Evolutionary conservation across 148 eudicot species (phyloP).

Genomic region (Bassia scoparia): DNA sequence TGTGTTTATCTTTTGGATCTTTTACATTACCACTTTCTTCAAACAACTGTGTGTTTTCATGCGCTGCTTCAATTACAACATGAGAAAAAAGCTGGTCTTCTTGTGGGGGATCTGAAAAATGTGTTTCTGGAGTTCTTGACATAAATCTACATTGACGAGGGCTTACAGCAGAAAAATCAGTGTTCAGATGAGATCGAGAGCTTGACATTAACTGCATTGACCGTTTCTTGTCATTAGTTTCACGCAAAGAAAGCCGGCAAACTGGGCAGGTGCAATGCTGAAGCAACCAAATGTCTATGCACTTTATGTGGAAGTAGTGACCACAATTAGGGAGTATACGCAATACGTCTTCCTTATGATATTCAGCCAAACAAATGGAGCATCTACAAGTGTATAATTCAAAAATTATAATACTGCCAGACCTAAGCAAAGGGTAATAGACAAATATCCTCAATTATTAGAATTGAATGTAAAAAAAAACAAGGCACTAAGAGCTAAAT

Average conservation of each 20-base stretch:
- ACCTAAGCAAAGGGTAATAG: background rate
- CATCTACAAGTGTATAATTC: slow-evolving; percentile 44
- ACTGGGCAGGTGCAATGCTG: slow-evolving; percentile 91
- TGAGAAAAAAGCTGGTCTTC: slow-evolving; percentile 30
- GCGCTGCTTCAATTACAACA: slow-evolving; percentile 24
- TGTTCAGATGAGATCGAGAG: slow-evolving; percentile 43
- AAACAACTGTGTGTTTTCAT: slow-evolving; percentile 25
- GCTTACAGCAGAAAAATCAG: slow-evolving; percentile 28
- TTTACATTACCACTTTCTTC: slow-evolving; percentile 29
- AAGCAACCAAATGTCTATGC: slow-evolving; percentile 84
- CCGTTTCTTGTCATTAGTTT: slow-evolving; percentile 55
- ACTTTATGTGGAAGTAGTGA: slow-evolving; percentile 67
- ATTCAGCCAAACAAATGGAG: slow-evolving; percentile 74
- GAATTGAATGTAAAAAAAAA: background rate
- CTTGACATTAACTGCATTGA: slow-evolving; percentile 70
- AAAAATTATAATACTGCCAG: background rate
- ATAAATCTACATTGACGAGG: slow-evolving; percentile 35
- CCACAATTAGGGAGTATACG: slow-evolving; percentile 77
- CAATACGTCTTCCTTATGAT: slow-evolving; percentile 58
- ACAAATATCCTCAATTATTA: background rate
- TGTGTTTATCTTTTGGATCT: slow-evolving; percentile 33
- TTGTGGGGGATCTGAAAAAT: slow-evolving; percentile 27
- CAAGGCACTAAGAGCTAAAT: background rate
- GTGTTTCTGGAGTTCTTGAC: slow-evolving; percentile 33
- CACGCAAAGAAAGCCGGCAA: slow-evolving; percentile 78